Evolutionary conservation across 208 protist species (phyloP).

Genomic region (Trypanosoma cruzi): DNA sequence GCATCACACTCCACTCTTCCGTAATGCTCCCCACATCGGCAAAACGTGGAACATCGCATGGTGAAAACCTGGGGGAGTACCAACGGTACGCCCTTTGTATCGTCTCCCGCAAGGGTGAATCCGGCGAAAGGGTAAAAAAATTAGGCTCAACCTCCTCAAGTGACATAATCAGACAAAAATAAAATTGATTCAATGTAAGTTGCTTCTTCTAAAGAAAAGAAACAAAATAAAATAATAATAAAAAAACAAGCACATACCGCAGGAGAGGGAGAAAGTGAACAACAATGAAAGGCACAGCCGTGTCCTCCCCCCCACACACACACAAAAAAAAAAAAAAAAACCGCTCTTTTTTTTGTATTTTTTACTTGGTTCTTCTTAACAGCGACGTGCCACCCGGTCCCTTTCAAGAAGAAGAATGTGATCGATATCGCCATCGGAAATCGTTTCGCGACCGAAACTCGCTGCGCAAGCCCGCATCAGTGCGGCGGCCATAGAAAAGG

Average conservation of each 20-base stretch:
- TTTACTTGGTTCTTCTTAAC: neutral
- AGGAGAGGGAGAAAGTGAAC: slow-evolving; percentile 3
- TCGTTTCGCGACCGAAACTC: slow-evolving; percentile 46
- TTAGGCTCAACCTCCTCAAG: slow-evolving; percentile 49
- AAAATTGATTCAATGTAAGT: neutral
- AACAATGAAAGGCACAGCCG: no score
- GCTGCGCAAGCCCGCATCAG: slow-evolving; percentile 66
- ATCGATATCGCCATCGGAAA: slow-evolving; percentile 50
- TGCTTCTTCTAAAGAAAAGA: neutral
- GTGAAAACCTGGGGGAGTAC: slow-evolving; percentile 90
- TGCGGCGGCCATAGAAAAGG: slow-evolving; percentile 64
- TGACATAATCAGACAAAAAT: slow-evolving; percentile 29
- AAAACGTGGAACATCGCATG: slow-evolving; percentile 86
- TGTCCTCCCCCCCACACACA: neutral
- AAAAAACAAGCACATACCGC: slow-evolving; percentile 3
- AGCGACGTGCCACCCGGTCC: slow-evolving; percentile 37
- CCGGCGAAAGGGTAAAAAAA: slow-evolving; percentile 51
- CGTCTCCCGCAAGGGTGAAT: slow-evolving; percentile 42
- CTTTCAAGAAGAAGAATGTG: slow-evolving; percentile 49
- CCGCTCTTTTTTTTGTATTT: neutral
- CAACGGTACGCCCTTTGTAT: slow-evolving; percentile 77
- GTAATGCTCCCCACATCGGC: slow-evolving; percentile 89
- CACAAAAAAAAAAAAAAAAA: slow-evolving; percentile 3
- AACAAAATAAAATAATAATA: slow-evolving; percentile 14
- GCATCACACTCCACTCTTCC: slow-evolving; percentile 77